Evolutionary conservation across 2,329 filamentous ascomycete genomes (phyloP), one percentile per base, ranked within the genome.

Genomic region (Colletotrichum australisinense): DNA sequence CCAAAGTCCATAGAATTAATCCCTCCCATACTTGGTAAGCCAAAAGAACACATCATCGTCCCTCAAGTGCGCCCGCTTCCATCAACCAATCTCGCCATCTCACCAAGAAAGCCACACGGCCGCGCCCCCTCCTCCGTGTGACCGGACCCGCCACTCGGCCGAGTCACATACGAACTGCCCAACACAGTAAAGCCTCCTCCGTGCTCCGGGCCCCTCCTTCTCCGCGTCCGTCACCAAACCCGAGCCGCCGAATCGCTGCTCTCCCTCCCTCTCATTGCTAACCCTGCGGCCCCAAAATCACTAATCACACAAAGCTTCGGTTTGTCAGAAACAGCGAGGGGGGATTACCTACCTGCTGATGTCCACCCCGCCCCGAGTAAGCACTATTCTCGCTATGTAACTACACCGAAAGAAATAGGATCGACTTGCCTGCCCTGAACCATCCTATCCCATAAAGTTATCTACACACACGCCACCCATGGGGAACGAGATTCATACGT

Each of bases 91-190:
- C 16, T 24, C 11, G 24, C n/a, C 49, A 26, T 26, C 22, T 38
- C 12, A 14, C 53, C 49, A 22, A 30, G 14, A 42, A 55, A 64
- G 49, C 62, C 19, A 52, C 38, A 22, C 8, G 19, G 24, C 26
- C 16, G 14, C 4, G 14, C 24, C 6, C 32, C 46, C 24, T 24
- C 52, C 58, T 30, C 68, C 49, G 57, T 63, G 46, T 62, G 11
- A 56, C 42, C 28, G 59, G 32, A 24, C 30, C 70, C 70, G 58
- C 60, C n/a, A 69, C 67, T 73, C 70, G 70, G 70, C 70, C 66
- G 70, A 72, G 38, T 35, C 11, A 14, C 35, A 16, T 62, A 65
- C 60, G 70, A 65, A 49, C 14, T 16, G 7, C 70, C 60, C 5
- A 24, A 55, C 60, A 0, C 7, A 26, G 66, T 5, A 12, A 69